phyloP scores from a whole-genome alignment of 805 yeast species.

The Ogataea paraovalis region DNA sequence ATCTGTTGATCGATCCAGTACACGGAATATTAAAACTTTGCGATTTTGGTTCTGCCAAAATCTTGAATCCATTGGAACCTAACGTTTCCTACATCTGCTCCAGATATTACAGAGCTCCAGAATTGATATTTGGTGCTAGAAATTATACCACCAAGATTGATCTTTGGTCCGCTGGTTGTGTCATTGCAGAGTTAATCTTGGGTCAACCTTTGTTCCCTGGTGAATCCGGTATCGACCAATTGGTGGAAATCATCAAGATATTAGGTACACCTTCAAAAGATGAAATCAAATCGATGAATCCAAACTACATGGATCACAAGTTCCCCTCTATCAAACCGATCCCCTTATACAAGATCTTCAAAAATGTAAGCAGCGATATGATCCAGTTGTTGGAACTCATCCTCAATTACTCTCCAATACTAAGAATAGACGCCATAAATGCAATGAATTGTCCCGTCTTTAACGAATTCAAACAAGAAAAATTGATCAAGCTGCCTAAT shows the following conservation, averaged over 20 bases:
- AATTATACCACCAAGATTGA: slow-evolving; percentile 96
- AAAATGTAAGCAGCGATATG: slow-evolving; percentile 49
- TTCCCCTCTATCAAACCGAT: slow-evolving; percentile 84
- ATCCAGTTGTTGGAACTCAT: slow-evolving; percentile 53
- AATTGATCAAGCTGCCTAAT: slow-evolving; percentile 26
- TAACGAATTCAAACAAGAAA: slow-evolving; percentile 42
- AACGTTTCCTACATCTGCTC: slow-evolving; percentile 96
- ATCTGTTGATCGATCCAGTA: slow-evolving; percentile 79
- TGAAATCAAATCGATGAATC: slow-evolving; percentile 91
- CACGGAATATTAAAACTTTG: slow-evolving; percentile 85
- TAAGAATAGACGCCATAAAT: slow-evolving; percentile 56
- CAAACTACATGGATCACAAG: slow-evolving; percentile 94
- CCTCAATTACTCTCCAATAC: slow-evolving; percentile 65
- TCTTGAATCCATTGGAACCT: slow-evolving; percentile 83
- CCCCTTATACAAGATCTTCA: slow-evolving; percentile 64
- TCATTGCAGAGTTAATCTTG: slow-evolving; percentile 90
- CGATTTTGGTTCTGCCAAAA: slow-evolving; percentile 95
- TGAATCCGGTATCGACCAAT: slow-evolving; percentile 94
- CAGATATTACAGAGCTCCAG: slow-evolving; percentile 96
- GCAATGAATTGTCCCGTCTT: slow-evolving; percentile 52
- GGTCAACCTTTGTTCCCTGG: slow-evolving; percentile 99
- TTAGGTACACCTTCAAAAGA: slow-evolving; percentile 93
- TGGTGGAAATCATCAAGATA: slow-evolving; percentile 93
- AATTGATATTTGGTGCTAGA: slow-evolving; percentile 93
- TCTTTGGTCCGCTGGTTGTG: slow-evolving; percentile 97